Evolutionary conservation across 2,329 filamentous ascomycete genomes (phyloP), one percentile per base, ranked within the genome.

Genomic region (Scopulariopsis brevicaulis): DNA sequence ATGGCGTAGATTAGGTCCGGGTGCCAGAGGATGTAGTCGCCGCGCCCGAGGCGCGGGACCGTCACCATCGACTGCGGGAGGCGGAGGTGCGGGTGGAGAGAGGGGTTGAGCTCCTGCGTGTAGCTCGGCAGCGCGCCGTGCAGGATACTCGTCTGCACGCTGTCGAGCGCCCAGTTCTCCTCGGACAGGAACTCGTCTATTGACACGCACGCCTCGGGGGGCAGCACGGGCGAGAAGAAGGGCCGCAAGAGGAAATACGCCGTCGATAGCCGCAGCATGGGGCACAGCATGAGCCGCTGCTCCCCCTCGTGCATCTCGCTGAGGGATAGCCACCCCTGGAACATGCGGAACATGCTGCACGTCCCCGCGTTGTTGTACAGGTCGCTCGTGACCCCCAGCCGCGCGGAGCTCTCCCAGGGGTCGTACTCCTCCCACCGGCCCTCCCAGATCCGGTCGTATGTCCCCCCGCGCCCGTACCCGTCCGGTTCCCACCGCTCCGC

Each of bases 391-490:
- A 84, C 85, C 1, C 74, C 73, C 0, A 90, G 72, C 14, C 89
- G 80, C 60, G 81, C 79, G 62, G 79, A 82, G 7, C 81, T 81
- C 68, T 92, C 87, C 81, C 85, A 92, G 0, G 88, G 82, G 64
- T 92, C 86, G 65, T 87, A 90, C 2, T 82, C 73, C 65, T 92
- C 88, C 87, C 87, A 92, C 10, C 77, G 70, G 0, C 89, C 89
- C 53, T 80, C 70, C 63, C 85, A 84, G 56, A 93, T 81, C 32
- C 78, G 70, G 55, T 80, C 76, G 68, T 91, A 93, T 2, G 87
- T 85, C 6, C 75, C 72, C 7, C 79, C 71, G 14, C 66, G 70
- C 20, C 46, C 46, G 63, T 87, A 87, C 34, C 83, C 82, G 11
- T 79, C 75, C 22, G 80, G 74, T 65, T 87, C 84, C 84, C 84